Base-by-base conservation (phyloP, 495 filamentous ascomycete species). In the Terfezia boudieri region DNA sequence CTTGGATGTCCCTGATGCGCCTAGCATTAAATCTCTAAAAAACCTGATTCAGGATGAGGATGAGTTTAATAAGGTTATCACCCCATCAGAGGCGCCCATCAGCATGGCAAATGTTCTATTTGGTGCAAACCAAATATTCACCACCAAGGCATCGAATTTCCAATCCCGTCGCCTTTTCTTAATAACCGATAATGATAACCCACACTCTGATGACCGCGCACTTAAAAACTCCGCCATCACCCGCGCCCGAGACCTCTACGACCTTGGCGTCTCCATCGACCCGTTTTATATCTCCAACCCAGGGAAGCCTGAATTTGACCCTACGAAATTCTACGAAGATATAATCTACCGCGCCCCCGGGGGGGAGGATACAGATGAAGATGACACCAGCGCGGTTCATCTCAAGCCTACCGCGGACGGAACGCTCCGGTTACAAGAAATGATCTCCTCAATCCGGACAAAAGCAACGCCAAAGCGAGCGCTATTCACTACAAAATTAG, bases 111-210 rank as follows among this genome's bases (percentile, higher is more conserved):
- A 88, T 63, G 75, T 99, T 2, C 71, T 99, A 1, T 96, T 94
- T 64, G 88, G 88, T 63, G 87, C 83, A 49, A 96, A 96, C 60
- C 86, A 95, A 58, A 85, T 96, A 38, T 94, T 99, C 67, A 92
- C 90, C 2, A 94, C 83, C 2, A 94, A 83, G 63, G 86, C 92
- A 0, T 80, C 90, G 14, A 96, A 94, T 61, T 95, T 96, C 65
- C 78, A 85, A 22, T 95, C 90, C 0, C 71, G 92, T 43, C 77
- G 92, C 36, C 70, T 99, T 10, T 96, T 99, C 68, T 79, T 99
- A 56, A 86, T 99, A 55, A 94, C 92, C 2, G 88, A 96, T 62
- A 82, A 94, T 55, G 92, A 99, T 64, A 75, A 86, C 64, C 90
- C 92, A 7, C 85, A 94, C 63, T 72, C 67, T 2, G 69, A 75